Conservation (phyloP, 768 basidiomycete species). For the Xanthoconium purpureum region DNA sequence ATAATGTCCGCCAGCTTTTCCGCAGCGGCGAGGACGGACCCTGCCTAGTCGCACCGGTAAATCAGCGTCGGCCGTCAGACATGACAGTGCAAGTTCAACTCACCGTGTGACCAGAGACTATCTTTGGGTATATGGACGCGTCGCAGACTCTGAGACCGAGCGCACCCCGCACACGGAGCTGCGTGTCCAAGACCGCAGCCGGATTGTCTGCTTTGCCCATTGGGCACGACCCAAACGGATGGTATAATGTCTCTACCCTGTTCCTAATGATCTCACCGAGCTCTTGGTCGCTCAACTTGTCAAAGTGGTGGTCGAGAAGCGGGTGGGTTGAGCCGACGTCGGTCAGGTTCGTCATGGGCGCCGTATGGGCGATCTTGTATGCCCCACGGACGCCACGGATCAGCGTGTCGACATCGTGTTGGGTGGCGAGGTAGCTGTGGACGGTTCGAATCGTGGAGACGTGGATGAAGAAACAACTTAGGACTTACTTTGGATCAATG, state of each 20-base stretch:
- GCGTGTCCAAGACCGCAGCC: slow-evolving; percentile 42
- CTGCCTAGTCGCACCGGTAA: slow-evolving; percentile 20
- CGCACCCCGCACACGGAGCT: slow-evolving; percentile 42
- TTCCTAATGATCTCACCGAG: slow-evolving; percentile 34
- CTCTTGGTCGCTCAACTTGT: slow-evolving; percentile 31
- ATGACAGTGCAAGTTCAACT: slow-evolving; percentile 7
- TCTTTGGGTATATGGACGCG: slow-evolving; percentile 43
- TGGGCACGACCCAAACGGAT: slow-evolving; percentile 39
- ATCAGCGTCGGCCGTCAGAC: neutral
- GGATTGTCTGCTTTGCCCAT: slow-evolving; percentile 39
- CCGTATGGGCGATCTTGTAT: slow-evolving; percentile 35
- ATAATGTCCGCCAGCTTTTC: slow-evolving; percentile 35
- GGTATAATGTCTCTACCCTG: slow-evolving; percentile 41
- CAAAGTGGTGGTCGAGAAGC: slow-evolving; percentile 38
- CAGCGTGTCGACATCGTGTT: slow-evolving; percentile 39
- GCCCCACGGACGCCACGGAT: slow-evolving; percentile 41
- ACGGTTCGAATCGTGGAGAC: neutral
- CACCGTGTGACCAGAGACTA: slow-evolving; percentile 46
- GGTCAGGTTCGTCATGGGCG: slow-evolving; percentile 38
- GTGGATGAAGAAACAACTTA: neutral
- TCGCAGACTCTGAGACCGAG: slow-evolving; percentile 44
- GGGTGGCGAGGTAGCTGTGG: slow-evolving; percentile 40
- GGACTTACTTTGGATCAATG: slow-evolving; percentile 42
- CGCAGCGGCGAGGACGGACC: slow-evolving; percentile 30
- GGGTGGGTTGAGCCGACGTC: slow-evolving; percentile 31